phyloP scores from a whole-genome alignment of 2,329 filamentous ascomycete species.

The Xylariales sp. region DNA sequence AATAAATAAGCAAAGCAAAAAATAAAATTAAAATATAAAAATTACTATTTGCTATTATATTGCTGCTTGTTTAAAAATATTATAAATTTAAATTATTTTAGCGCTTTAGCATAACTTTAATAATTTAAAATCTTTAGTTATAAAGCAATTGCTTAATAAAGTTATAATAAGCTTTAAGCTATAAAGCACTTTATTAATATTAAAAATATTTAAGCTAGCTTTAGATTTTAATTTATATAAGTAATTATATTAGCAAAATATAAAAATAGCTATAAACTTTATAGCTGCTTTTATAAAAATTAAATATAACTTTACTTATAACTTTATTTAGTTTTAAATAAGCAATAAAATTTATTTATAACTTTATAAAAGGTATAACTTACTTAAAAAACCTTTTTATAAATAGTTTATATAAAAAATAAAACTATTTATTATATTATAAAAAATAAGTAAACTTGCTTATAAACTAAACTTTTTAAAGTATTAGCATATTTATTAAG shows the following conservation, averaged over 20 bases:
- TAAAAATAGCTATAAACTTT: too few species aligned
- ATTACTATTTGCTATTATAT: slow-evolving; percentile 24
- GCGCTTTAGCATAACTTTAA: slow-evolving; percentile 27
- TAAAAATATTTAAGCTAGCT: not conserved
- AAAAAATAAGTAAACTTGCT: not conserved
- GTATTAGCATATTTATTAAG: slow-evolving; percentile 7
- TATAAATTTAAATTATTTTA: not conserved
- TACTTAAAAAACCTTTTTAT: too few species aligned
- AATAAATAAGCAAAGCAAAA: slow-evolving; percentile 5
- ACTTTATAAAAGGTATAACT: too few species aligned
- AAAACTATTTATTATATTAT: slow-evolving; percentile 6
- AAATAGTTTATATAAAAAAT: not conserved
- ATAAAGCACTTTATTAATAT: slow-evolving; percentile 10
- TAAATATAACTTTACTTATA: too few species aligned
- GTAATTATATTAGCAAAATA: too few species aligned
- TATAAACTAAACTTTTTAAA: slow-evolving; percentile 27
- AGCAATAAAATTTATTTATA: too few species aligned
- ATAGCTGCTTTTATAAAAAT: too few species aligned
- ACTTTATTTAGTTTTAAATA: too few species aligned
- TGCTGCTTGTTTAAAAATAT: not conserved
- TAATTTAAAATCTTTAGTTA: slow-evolving; percentile 14
- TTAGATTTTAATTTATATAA: not conserved
- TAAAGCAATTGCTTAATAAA: slow-evolving; percentile 10
- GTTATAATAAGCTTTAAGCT: slow-evolving; percentile 9
- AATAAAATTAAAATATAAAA: slow-evolving; percentile 24